Conservation (phyloP, 257 asterid species). For the Solanum clarkiae region DNA sequence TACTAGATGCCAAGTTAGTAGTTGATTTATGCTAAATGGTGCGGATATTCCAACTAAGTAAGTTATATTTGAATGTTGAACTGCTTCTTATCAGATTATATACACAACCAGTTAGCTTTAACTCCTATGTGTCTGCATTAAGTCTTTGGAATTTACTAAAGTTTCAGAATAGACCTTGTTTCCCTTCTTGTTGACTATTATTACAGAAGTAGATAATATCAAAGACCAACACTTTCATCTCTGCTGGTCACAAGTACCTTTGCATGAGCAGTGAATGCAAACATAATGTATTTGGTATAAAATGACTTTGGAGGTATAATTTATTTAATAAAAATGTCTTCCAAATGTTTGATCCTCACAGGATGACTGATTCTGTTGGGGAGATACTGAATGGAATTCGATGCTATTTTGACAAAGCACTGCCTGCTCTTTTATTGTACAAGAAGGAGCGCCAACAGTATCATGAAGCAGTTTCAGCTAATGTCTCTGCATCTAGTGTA, state of each 20-base stretch:
- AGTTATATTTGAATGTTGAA: neutral
- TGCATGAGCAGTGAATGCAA: neutral
- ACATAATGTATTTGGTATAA: neutral
- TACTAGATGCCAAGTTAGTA: neutral
- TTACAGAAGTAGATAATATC: neutral
- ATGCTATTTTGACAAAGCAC: constrained; percentile 77
- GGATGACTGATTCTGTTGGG: constrained; percentile 61
- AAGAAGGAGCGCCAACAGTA: constrained; percentile 86
- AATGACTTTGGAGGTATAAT: neutral
- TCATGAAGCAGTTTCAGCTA: constrained; percentile 44
- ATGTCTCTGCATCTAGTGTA: constrained; percentile 63
- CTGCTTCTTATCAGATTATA: neutral
- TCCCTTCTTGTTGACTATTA: neutral
- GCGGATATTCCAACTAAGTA: neutral
- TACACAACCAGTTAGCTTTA: neutral
- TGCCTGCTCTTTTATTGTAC: constrained; percentile 70
- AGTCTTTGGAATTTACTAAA: neutral
- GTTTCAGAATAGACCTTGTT: neutral
- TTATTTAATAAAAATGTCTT: neutral
- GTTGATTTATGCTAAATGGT: neutral
- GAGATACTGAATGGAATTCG: constrained; percentile 80
- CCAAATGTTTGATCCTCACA: constrained; percentile 20
- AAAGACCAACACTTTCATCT: neutral
- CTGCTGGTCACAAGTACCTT: neutral
- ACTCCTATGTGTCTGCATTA: neutral